phyloP scores from a whole-genome alignment of 768 basidiomycete genomes.

The Lactifluus echinatus region DNA sequence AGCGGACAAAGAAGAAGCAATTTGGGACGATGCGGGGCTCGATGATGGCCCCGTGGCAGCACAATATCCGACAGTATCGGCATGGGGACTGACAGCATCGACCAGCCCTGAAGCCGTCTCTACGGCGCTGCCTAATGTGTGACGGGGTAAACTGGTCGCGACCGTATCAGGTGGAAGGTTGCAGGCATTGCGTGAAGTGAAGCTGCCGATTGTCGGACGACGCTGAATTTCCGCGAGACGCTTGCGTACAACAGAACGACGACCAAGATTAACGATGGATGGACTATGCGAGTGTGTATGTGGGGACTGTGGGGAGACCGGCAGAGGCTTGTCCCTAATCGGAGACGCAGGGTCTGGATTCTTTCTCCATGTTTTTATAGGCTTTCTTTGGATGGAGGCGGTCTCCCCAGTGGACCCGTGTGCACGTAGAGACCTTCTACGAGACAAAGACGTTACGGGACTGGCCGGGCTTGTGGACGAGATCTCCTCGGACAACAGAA shows the following conservation, averaged over 20 bases:
- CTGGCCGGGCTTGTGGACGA: background rate
- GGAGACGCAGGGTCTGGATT: background rate
- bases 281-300: constrained; percentile 38
- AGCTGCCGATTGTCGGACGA: background rate
- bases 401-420: background rate
- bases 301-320: constrained; percentile 20
- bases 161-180: background rate
- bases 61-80: background rate
- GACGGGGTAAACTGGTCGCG: background rate
- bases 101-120: background rate
- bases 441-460: background rate
- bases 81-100: background rate
- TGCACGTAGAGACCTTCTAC: too few relatives aligned
- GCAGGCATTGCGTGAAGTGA: background rate
- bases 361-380: background rate
- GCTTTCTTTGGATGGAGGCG: background rate
- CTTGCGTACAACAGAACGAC: constrained; percentile 55
- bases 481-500: background rate
- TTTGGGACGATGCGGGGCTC: background rate
- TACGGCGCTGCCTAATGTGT: background rate
- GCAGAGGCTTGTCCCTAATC: background rate
- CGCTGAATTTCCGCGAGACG: constrained; percentile 53
- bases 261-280: constrained; percentile 53
- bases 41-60: background rate
- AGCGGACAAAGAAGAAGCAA: background rate